phyloP scores from a whole-genome alignment of 352 stramenopile genomes.

The Phytophthora cryptogea region DNA sequence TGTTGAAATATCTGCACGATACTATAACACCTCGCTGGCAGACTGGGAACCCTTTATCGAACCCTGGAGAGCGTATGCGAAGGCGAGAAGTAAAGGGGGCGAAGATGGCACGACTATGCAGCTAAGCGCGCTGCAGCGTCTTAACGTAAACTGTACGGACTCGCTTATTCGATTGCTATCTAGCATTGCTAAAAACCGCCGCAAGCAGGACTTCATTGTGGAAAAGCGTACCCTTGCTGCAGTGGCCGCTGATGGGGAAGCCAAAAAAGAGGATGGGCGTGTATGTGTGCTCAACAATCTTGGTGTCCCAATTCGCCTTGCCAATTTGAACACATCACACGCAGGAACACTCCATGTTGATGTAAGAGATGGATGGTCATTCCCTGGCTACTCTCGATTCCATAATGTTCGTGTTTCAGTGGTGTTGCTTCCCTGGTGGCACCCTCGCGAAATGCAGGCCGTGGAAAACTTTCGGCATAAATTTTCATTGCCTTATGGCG shows the following conservation, averaged over 20 bases:
- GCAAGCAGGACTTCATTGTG: slow-evolving; percentile 72
- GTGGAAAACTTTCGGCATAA: slow-evolving; percentile 82
- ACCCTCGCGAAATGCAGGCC: slow-evolving; percentile 68
- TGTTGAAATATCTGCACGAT: slow-evolving; percentile 79
- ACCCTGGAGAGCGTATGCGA: slow-evolving; percentile 79
- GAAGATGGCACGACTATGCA: slow-evolving; percentile 68
- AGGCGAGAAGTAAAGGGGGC: slow-evolving; percentile 57
- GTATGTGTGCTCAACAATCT: slow-evolving; percentile 91
- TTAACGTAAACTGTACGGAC: slow-evolving; percentile 90
- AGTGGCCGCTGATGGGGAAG: slow-evolving; percentile 77
- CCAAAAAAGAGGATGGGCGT: slow-evolving; percentile 83
- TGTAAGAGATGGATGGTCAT: slow-evolving; percentile 85
- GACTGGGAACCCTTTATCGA: slow-evolving; percentile 91
- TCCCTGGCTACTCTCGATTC: slow-evolving; percentile 80
- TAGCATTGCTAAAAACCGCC: slow-evolving; percentile 77
- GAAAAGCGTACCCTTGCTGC: slow-evolving; percentile 78
- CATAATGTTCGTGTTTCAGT: slow-evolving; percentile 87
- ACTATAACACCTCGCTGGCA: slow-evolving; percentile 88
- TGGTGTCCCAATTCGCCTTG: slow-evolving; percentile 84
- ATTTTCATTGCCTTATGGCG: slow-evolving; percentile 82
- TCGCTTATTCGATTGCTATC: slow-evolving; percentile 80
- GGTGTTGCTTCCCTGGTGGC: slow-evolving; percentile 87
- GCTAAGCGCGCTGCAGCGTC: slow-evolving; percentile 80
- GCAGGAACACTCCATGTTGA: slow-evolving; percentile 81
- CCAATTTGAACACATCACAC: slow-evolving; percentile 88